Evolutionary conservation across 2,329 filamentous ascomycete genomes (phyloP).

Genomic region (Ophiocordyceps sinensis): DNA sequence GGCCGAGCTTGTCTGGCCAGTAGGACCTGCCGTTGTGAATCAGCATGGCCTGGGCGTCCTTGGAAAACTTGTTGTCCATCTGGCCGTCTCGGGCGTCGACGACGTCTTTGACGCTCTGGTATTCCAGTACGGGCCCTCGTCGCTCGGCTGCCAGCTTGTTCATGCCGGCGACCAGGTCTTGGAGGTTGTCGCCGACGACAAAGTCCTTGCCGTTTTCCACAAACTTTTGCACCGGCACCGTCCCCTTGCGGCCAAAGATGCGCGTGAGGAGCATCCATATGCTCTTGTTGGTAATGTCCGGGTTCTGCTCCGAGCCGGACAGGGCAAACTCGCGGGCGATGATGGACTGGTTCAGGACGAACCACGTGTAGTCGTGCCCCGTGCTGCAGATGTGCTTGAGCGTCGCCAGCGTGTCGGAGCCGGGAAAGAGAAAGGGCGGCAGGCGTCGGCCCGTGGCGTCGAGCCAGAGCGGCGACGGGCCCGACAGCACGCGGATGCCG

Average conservation of each 20-base stretch:
- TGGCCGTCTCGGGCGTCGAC: slow-evolving; percentile 41
- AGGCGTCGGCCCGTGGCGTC: slow-evolving; percentile 45
- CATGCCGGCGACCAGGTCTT: slow-evolving; percentile 42
- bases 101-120: slow-evolving; percentile 25
- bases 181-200: slow-evolving; percentile 39
- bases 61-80: slow-evolving; percentile 40
- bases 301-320: slow-evolving; percentile 50
- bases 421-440: slow-evolving; percentile 41
- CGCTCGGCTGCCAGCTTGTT: slow-evolving; percentile 35
- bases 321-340: slow-evolving; percentile 47
- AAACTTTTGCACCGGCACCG: slow-evolving; percentile 41
- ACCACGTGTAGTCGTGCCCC: slow-evolving; percentile 50
- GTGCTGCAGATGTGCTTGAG: slow-evolving; percentile 45
- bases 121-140: slow-evolving; percentile 32
- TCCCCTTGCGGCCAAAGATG: slow-evolving; percentile 36
- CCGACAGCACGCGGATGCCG: slow-evolving; percentile 45
- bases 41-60: slow-evolving; percentile 48
- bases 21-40: slow-evolving; percentile 41
- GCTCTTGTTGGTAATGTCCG: slow-evolving; percentile 43
- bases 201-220: slow-evolving; percentile 45
- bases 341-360: slow-evolving; percentile 42
- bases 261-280: slow-evolving; percentile 36
- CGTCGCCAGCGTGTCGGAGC: slow-evolving; percentile 41
- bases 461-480: slow-evolving; percentile 47
- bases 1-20: slow-evolving; percentile 35